Base-by-base conservation (phyloP, 148 eudicot species). In the Rhododendron ovatum region DNA sequence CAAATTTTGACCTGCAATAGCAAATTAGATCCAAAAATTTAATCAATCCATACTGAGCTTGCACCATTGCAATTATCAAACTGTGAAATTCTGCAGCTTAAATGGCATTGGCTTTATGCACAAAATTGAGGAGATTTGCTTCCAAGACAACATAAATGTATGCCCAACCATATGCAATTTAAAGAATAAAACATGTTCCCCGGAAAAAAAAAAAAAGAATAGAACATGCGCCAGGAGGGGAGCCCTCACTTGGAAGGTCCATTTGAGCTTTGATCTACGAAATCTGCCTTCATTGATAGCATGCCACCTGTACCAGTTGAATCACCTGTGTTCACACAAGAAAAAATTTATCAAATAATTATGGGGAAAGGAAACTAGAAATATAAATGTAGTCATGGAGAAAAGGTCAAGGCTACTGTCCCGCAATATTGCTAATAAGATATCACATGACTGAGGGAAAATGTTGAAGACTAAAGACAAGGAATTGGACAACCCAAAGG, bases 161-260 rank as follows among this genome's bases (percentile, higher is more conserved):
- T 8, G n/a, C 57, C 55, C 39, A 71, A 61, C 13, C 55, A 84
- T 7, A 39, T 24, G 81, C 5, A 43, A 78, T 43, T 11, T 26
- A 75, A 45, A 80, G 11, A 17, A 83, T 18, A 17, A 4, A 33
- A 43, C 74, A 76, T 53, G 50, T 41, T 41, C 45, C 45, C 5
- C 7, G 7, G 39, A 37, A 37, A 41, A 41, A 39, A 37, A 39
- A 41, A 41, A 0, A 6, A 6, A 41, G 45, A 41, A 41, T 5
- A 41, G 11, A 33, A 43, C 74, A 76, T 51, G 50, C 47, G 82
- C 86, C 83, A 50, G 48, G 61, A 81, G 43, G 33, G 37, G 77
- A 87, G 55, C 84, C 47, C 91, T 90, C 89, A 93, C 97, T 89
- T 80, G 85, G 89, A 87, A 91, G 90, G 85, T 83, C 83, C 80